These are phyloP conservation scores for Aspergillus sp. DNA, from an alignment of 2,329 filamentous ascomycete species.

Conservation along the genomic window DNA sequence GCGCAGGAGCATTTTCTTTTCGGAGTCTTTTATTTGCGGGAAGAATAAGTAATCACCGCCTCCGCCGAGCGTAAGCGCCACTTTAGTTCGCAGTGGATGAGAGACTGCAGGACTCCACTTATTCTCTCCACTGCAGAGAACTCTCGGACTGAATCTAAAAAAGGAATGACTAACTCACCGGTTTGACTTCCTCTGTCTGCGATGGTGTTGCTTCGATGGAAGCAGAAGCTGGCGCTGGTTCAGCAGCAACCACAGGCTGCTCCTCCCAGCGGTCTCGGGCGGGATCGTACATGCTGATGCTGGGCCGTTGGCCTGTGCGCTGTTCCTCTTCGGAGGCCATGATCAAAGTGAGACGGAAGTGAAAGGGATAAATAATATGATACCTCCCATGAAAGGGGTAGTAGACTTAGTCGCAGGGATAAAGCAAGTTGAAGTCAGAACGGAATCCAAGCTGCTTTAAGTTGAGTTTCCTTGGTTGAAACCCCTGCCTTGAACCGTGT, in stretches of 20 bases:
- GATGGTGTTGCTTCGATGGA: neutral
- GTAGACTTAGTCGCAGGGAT: neutral
- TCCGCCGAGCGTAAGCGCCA: neutral
- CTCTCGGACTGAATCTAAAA: too few species aligned
- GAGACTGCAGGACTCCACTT: too few species aligned
- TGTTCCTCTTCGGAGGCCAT: constrained; percentile 15
- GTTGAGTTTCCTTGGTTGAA: constrained; percentile 18
- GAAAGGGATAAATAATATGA: neutral
- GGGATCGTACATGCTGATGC: constrained; percentile 26
- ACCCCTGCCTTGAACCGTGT: constrained; percentile 18
- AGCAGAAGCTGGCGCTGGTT: neutral
- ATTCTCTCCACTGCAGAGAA: too few species aligned
- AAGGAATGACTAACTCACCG: too few species aligned
- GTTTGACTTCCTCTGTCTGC: neutral
- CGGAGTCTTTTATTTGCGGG: too few species aligned
- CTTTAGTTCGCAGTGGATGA: neutral
- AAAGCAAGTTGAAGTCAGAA: neutral
- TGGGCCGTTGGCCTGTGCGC: constrained; percentile 10
- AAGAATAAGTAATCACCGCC: neutral
- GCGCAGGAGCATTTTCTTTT: too few species aligned
- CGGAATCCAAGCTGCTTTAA: neutral
- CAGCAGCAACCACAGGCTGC: constrained; percentile 5
- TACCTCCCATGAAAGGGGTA: neutral
- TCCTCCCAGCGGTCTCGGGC: constrained; percentile 29
- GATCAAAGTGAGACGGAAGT: neutral